Percentiles rank a stretch among this genome's conserved stretches.
Conservation (phyloP, 2,329 filamentous ascomycete species). For the Thielaviopsis populi region DNA sequence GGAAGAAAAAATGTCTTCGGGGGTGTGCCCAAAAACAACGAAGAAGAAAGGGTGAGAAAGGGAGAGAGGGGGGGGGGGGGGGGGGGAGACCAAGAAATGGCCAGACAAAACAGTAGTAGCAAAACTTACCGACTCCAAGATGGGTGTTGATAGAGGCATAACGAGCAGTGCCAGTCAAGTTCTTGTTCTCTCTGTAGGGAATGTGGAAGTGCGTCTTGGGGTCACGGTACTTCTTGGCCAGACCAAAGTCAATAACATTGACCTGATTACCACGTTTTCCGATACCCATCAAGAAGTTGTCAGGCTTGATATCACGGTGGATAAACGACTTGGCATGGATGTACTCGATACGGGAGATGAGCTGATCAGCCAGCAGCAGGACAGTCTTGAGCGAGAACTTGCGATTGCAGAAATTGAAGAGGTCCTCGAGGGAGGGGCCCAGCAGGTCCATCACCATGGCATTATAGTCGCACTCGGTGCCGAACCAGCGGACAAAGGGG, state of each 20-base stretch:
- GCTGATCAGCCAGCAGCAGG: constrained; percentile 85
- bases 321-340: constrained; percentile 99
- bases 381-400: constrained; percentile 99
- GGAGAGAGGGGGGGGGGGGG: constrained; percentile 22
- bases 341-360: constrained; percentile 98
- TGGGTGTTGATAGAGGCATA: constrained; percentile 99
- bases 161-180: constrained; percentile 93
- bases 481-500: constrained; percentile 98
- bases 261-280: constrained; percentile 99
- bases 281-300: constrained; percentile 99
- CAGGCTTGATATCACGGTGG: constrained; percentile 98
- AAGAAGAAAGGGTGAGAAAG: constrained; percentile 48
- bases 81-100: too few species aligned
- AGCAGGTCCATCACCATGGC: constrained; percentile 98
- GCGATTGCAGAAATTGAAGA: constrained; percentile 99
- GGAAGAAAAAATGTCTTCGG: constrained; percentile 67
- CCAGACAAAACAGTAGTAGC: neutral
- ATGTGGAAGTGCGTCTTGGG: constrained; percentile 99
- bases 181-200: constrained; percentile 99
- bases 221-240: constrained; percentile 99
- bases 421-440: constrained; percentile 85
- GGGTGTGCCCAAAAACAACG: constrained; percentile 85
- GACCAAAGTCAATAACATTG: constrained; percentile 97
- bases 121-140: constrained; percentile 64
- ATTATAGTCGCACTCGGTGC: constrained; percentile 99